These are phyloP conservation scores for Hyaloscypha bicolor DNA, from an alignment of 495 filamentous ascomycete genomes.

Conservation along the genomic window DNA sequence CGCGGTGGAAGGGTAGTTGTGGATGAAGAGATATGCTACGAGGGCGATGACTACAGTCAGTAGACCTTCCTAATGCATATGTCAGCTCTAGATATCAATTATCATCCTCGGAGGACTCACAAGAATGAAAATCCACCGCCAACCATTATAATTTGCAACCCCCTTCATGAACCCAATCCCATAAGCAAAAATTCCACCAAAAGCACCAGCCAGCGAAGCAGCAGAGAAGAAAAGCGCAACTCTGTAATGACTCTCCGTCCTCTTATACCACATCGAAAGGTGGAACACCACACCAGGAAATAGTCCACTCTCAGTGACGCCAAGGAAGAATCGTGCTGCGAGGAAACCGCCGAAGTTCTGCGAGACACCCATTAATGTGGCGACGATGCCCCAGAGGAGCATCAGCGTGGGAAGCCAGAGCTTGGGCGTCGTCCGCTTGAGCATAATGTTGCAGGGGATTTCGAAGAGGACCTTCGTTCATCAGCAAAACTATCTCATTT, in stretches of 20 bases:
- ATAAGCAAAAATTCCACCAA: slow-evolving; percentile 63
- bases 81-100: slow-evolving; percentile 26
- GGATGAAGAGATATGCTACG: slow-evolving; percentile 67
- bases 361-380: slow-evolving; percentile 70
- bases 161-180: slow-evolving; percentile 63
- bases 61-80: slow-evolving; percentile 33
- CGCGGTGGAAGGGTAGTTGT: slow-evolving; percentile 72
- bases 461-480: slow-evolving; percentile 30
- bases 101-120: slow-evolving; percentile 46
- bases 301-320: slow-evolving; percentile 61
- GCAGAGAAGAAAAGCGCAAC: slow-evolving; percentile 60
- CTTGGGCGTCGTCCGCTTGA: slow-evolving; percentile 68
- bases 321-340: slow-evolving; percentile 66
- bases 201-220: slow-evolving; percentile 57
- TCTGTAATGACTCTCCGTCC: slow-evolving; percentile 60
- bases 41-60: slow-evolving; percentile 65
- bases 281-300: slow-evolving; percentile 58
- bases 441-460: slow-evolving; percentile 72
- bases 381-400: slow-evolving; percentile 52
- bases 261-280: slow-evolving; percentile 64
- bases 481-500: not conserved
- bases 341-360: slow-evolving; percentile 66
- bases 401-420: slow-evolving; percentile 47
- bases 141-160: slow-evolving; percentile 50
- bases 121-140: slow-evolving; percentile 57